A percentile compares a stretch with the other conserved stretches of the same genome.
phyloP scores from a whole-genome alignment of 441 rosid genomes.

The Arabidopsis hybrid region DNA sequence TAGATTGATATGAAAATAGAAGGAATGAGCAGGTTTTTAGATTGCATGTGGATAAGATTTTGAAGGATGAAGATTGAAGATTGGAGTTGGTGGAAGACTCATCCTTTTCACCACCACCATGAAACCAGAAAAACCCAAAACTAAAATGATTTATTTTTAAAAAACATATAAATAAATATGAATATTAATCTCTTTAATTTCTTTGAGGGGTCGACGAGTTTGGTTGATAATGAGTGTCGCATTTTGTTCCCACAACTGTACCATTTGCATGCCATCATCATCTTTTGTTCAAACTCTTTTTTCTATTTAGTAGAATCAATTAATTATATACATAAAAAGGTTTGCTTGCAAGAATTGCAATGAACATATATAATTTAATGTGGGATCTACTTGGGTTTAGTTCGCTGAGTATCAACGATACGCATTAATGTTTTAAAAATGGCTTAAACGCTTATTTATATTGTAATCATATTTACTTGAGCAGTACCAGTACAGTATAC shows the following conservation, averaged over 20 bases:
- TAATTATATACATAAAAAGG: slow-evolving; percentile 22
- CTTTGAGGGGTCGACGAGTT: slow-evolving; percentile 41
- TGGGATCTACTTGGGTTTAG: slow-evolving; percentile 42
- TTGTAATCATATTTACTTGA: background rate
- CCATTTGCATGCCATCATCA: slow-evolving; percentile 49
- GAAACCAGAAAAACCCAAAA: slow-evolving; percentile 39
- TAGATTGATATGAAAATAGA: slow-evolving; percentile 30
- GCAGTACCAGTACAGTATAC: background rate
- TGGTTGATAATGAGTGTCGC: slow-evolving; percentile 55
- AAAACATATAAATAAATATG: background rate
- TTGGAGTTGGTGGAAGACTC: slow-evolving; percentile 64
- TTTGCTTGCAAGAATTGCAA: slow-evolving; percentile 40
- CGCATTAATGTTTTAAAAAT: slow-evolving; percentile 7
- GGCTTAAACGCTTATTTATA: background rate
- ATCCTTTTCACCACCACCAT: slow-evolving; percentile 52
- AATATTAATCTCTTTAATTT: background rate
- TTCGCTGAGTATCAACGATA: slow-evolving; percentile 30
- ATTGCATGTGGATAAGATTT: slow-evolving; percentile 42
- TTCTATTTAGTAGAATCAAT: slow-evolving; percentile 14
- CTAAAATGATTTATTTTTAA: background rate
- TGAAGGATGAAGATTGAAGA: slow-evolving; percentile 61
- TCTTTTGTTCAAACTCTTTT: slow-evolving; percentile 38
- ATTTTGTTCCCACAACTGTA: slow-evolving; percentile 47
- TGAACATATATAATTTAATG: slow-evolving; percentile 30
- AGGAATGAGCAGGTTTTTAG: slow-evolving; percentile 26